A percentile compares a stretch with the other conserved stretches of the same genome.
Conservation (phyloP, 2,329 filamentous ascomycete species). For the Penicillium sp. region DNA sequence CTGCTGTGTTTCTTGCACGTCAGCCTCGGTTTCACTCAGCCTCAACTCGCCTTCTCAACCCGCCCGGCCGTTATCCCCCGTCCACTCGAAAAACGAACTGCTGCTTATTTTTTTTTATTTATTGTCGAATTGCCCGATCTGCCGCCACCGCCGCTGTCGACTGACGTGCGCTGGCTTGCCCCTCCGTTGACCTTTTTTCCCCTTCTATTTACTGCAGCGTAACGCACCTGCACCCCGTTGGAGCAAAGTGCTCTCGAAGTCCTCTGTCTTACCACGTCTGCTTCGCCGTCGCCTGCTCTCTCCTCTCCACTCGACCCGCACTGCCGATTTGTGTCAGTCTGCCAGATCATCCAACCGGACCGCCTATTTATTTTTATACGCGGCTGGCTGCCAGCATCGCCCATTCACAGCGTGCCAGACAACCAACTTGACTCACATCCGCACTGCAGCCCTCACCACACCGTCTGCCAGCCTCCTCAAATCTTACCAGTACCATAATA, state of each 20-base stretch:
- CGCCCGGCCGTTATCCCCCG: background rate
- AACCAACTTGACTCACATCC: constrained; percentile 12
- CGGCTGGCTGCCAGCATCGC: constrained; percentile 1
- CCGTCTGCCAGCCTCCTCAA: constrained; percentile 5
- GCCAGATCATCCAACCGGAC: constrained; percentile 17
- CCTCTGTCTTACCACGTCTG: constrained; percentile 8
- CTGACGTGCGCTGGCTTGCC: constrained; percentile 12
- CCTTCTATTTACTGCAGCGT: constrained; percentile 1
- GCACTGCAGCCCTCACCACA: constrained; percentile 9
- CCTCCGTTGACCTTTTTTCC: background rate
- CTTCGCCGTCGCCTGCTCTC: background rate
- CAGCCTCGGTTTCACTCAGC: constrained; percentile 8
- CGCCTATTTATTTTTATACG: constrained; percentile 6
- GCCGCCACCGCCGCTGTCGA: constrained; percentile 1
- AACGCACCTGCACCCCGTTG: constrained; percentile 11
- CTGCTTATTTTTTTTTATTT: constrained; percentile 1
- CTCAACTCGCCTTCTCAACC: constrained; percentile 10
- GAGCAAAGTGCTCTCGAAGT: constrained; percentile 1
- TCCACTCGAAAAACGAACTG: background rate
- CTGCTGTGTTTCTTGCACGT: background rate
- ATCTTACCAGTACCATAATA: constrained; percentile 2
- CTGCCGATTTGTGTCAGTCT: constrained; percentile 12
- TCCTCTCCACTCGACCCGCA: constrained; percentile 14
- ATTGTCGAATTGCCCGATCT: constrained; percentile 7
- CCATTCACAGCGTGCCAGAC: constrained; percentile 17